These are phyloP conservation scores for Silene uniflora DNA, from an alignment of 148 eudicot species.

Conservation along the genomic window DNA sequence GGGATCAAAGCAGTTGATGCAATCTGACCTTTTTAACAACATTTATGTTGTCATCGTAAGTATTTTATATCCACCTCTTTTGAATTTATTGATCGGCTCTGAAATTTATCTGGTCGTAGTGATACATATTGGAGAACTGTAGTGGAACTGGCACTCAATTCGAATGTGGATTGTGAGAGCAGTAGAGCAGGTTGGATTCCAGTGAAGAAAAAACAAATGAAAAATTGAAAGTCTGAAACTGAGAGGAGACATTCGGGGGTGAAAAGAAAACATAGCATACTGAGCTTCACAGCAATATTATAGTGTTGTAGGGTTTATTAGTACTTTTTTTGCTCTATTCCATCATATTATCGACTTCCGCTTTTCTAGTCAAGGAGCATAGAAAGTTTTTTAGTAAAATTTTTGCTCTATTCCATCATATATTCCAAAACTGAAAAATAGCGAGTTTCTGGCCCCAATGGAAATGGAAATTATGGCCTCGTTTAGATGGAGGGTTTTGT, in stretches of 20 bases:
- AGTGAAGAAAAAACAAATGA: too few relatives aligned
- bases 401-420: not conserved
- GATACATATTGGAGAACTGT: too few relatives aligned
- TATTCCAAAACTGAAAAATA: not conserved
- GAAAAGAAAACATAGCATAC: too few relatives aligned
- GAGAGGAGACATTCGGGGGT: too few relatives aligned
- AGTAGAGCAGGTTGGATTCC: too few relatives aligned
- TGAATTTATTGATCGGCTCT: not conserved
- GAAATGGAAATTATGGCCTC: not conserved
- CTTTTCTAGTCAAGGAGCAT: too few relatives aligned
- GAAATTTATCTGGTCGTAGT: not conserved
- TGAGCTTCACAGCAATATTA: too few relatives aligned
- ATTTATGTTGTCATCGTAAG: constrained; percentile 21
- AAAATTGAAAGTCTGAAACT: too few relatives aligned
- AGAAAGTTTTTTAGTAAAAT: not conserved
- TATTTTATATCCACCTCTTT: not conserved
- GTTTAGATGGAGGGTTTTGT: not conserved
- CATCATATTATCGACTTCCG: not conserved
- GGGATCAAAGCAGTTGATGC: constrained; percentile 58
- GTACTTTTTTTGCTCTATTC: not conserved
- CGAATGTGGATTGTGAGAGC: not conserved
- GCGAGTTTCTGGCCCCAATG: not conserved
- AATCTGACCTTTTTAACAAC: constrained; percentile 29
- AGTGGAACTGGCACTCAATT: not conserved
- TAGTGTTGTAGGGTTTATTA: not conserved